These are phyloP conservation scores for Solanum bulbocastanum DNA, from an alignment of 257 asterid species.

Conservation along the genomic window DNA sequence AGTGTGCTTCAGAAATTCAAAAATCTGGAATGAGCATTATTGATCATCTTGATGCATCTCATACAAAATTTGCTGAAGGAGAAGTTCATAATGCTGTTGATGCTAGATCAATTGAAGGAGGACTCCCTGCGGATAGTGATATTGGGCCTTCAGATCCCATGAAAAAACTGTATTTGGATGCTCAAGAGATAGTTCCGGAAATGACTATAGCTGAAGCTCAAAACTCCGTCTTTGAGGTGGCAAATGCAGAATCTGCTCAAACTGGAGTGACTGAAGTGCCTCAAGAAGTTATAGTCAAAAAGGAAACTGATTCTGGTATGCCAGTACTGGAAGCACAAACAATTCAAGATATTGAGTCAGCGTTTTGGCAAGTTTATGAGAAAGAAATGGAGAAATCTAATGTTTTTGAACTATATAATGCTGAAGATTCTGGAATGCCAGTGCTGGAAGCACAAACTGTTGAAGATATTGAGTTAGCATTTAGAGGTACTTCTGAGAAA, in stretches of 20 bases:
- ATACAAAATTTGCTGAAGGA: constrained; percentile 14
- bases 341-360: constrained; percentile 1
- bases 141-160: neutral
- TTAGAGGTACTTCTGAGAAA: constrained; percentile 4
- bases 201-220: constrained; percentile 22
- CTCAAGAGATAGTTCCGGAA: constrained; percentile 10
- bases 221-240: constrained; percentile 15
- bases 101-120: constrained; percentile 12
- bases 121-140: neutral
- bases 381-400: constrained; percentile 2
- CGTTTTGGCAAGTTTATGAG: neutral
- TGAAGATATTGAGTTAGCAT: constrained; percentile 19
- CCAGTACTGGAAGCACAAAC: constrained; percentile 7
- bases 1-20: constrained; percentile 20
- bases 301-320: constrained; percentile 2
- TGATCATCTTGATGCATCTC: constrained; percentile 18
- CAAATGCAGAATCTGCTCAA: constrained; percentile 10
- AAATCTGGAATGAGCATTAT: constrained; percentile 7
- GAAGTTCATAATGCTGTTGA: constrained; percentile 12
- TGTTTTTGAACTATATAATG: neutral
- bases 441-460: constrained; percentile 21
- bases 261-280: constrained; percentile 2
- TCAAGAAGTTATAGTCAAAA: neutral
- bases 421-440: constrained; percentile 8
- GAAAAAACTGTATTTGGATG: constrained; percentile 1